phyloP scores from a whole-genome alignment of 768 basidiomycete species.

The Paxillus ammoniavirescens region DNA sequence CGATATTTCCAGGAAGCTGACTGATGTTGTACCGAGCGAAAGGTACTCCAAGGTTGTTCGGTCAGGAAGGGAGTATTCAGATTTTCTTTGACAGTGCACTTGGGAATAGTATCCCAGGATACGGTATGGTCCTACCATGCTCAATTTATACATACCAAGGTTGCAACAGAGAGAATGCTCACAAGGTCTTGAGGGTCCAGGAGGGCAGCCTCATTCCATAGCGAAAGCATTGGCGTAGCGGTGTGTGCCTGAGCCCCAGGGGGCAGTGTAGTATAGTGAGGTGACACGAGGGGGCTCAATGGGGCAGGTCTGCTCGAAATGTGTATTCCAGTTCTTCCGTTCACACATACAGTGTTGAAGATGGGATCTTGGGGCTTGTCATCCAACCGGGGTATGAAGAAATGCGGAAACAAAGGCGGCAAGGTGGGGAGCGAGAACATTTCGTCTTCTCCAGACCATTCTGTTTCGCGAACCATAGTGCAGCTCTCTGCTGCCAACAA shows the following conservation, averaged over 20 bases:
- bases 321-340: neutral
- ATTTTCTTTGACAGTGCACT: constrained; percentile 29
- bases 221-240: neutral
- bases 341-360: constrained; percentile 50
- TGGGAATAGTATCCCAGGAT: constrained; percentile 64
- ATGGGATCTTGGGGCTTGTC: constrained; percentile 80
- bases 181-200: constrained; percentile 10
- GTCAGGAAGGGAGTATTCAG: constrained; percentile 60
- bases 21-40: constrained; percentile 60
- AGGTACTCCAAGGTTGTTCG: constrained; percentile 55
- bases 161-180: constrained; percentile 4
- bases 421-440: constrained; percentile 26
- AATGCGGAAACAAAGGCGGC: constrained; percentile 42
- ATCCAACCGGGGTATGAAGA: constrained; percentile 64
- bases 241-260: neutral
- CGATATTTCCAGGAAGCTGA: constrained; percentile 32
- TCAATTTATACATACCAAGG: constrained; percentile 5
- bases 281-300: neutral
- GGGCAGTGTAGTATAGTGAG: neutral
- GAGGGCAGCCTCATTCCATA: constrained; percentile 20
- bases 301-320: neutral
- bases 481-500: neutral
- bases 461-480: constrained; percentile 3
- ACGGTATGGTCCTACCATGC: constrained; percentile 42
- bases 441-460: constrained; percentile 19